Evolutionary conservation across 2,329 filamentous ascomycete species (phyloP), one percentile per base, ranked within the genome.

Genomic region (Penicillium sp.): DNA sequence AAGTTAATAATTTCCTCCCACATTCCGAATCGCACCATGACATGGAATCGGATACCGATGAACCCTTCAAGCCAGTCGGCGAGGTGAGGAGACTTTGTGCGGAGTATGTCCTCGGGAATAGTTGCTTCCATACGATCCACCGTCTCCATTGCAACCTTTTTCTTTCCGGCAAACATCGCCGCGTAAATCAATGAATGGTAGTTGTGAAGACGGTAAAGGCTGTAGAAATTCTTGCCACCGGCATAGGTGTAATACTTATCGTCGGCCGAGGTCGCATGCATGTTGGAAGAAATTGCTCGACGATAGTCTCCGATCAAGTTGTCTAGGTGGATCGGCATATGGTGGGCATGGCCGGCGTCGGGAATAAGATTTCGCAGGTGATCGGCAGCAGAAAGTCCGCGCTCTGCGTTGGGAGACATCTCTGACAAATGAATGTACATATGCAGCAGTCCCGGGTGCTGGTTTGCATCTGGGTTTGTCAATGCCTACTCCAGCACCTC

Each of bases 21-120:
- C 10, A 75, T 75, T 0, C 89, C 89, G 59, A 92, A 92, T 0
- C 89, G 84, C 24, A 92, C 79, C 14, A 89, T 75, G 0, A 86
- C 85, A 67, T 92, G 89, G 1, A 87, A 72, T 1, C 85, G 81
- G 67, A 89, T 83, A 1, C 82, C 79, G 2, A 88, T 69, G 59
- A 90, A 91, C 1, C 82, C 81, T 70, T 92, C 89, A 0, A 92
- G 74, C 87, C 87, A 91, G 69, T 92, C 87, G 0, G 88, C 88
- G 88, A 92, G 91, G 0, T 88, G 87, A 0, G 88, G 88, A 0
- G 83, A 86, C 56, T 85, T 64, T 7, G 89, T 77, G 0, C 83
- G 81, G 0, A 92, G 77, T 1, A 92, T 71, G 0, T 81, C 80
- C 43, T 87, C 83, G 0, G 88, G 81, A 5, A 92, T 70, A 0